Evolutionary conservation across 345 rosid genomes (phyloP).

Genomic region (Eucalyptus paniculata): DNA sequence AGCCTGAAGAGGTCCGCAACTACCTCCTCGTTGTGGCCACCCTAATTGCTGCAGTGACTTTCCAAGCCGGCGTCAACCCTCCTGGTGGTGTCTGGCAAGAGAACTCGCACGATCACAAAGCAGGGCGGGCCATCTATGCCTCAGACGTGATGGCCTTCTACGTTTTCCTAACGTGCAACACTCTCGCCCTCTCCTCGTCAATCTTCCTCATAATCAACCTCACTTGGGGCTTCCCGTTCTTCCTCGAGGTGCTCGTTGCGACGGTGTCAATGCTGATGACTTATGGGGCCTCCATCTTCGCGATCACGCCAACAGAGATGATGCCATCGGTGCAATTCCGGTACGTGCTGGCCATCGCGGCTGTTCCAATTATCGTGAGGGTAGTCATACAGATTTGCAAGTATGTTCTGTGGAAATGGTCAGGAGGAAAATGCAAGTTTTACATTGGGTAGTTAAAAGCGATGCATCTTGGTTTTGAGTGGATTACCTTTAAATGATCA

Average conservation of each 20-base stretch:
- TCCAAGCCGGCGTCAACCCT: not conserved
- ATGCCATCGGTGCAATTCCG: not conserved
- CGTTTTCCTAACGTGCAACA: not conserved
- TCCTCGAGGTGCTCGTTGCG: not conserved
- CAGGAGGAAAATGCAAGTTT: not conserved
- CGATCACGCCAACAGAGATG: not conserved
- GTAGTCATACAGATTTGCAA: not conserved
- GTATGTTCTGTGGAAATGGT: not conserved
- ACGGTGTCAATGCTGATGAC: not conserved
- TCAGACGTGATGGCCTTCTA: not conserved
- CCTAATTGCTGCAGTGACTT: not conserved
- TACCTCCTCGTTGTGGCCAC: not conserved
- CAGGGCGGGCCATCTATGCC: not conserved
- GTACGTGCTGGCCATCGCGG: not conserved
- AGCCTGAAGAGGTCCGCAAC: not conserved
- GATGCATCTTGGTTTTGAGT: not conserved
- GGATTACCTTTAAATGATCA: not conserved
- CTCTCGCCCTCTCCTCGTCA: not conserved
- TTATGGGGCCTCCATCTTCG: not conserved
- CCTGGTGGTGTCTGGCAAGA: not conserved
- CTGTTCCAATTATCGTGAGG: not conserved
- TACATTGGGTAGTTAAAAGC: not conserved
- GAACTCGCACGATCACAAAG: not conserved
- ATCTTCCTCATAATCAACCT: not conserved
- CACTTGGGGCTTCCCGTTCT: not conserved